A percentile compares a stretch with the other conserved stretches of the same genome.
Conservation (phyloP, 129 eudicot genomes). For the Saussurea involucrata region DNA sequence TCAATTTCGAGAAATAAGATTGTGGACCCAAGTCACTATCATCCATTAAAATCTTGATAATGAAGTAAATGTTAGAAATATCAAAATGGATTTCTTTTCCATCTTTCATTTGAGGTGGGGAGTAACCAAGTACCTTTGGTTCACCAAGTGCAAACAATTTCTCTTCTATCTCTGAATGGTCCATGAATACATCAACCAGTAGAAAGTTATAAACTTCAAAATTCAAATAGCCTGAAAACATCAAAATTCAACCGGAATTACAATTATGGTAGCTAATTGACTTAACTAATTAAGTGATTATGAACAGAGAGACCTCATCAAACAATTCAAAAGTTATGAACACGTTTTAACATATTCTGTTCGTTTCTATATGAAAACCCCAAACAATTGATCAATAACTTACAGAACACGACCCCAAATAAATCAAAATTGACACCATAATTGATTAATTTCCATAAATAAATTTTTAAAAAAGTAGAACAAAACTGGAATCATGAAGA, state of each 20-base stretch:
- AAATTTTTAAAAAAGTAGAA: background rate
- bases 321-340: background rate
- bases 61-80: background rate
- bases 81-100: background rate
- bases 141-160: conserved; percentile 72
- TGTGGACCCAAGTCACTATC: background rate
- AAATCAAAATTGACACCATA: background rate
- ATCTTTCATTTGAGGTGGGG: background rate
- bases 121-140: conserved; percentile 58
- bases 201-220: background rate
- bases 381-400: background rate
- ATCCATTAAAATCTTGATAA: conserved; percentile 2
- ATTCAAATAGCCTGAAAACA: conserved; percentile 28
- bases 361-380: background rate
- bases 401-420: background rate
- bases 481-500: background rate
- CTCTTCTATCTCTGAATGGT: conserved; percentile 76
- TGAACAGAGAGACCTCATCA: background rate
- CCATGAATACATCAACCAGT: conserved; percentile 47
- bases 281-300: background rate
- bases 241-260: background rate
- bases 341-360: conserved; percentile 3
- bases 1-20: background rate
- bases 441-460: background rate
- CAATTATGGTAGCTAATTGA: background rate